These are phyloP conservation scores for Dothistroma septosporum DNA, from an alignment of 2,329 filamentous ascomycete species.

Conservation along the genomic window DNA sequence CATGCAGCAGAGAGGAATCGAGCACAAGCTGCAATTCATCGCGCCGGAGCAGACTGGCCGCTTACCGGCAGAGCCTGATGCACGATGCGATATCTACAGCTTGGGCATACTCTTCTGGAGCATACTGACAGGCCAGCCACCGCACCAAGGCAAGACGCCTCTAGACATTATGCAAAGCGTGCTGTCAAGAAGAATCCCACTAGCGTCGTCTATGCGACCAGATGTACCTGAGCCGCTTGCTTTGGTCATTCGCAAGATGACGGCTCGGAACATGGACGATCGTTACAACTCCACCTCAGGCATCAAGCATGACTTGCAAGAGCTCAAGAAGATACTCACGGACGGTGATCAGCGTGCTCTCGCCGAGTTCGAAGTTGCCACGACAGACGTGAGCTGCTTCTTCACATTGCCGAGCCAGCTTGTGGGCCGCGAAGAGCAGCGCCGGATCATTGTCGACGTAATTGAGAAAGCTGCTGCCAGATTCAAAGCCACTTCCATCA, in stretches of 20 bases:
- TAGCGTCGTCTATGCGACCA: constrained; percentile 69
- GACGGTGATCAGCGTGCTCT: constrained; percentile 70
- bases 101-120: constrained; percentile 87
- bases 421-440: constrained; percentile 74
- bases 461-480: constrained; percentile 72
- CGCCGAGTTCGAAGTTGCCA: constrained; percentile 69
- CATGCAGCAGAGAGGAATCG: constrained; percentile 77
- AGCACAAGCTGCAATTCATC: constrained; percentile 86
- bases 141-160: constrained; percentile 74
- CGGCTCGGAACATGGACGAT: constrained; percentile 79
- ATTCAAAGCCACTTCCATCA: constrained; percentile 43
- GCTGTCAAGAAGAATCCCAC: constrained; percentile 71
- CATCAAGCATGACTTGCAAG: constrained; percentile 72
- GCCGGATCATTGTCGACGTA: constrained; percentile 63
- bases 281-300: constrained; percentile 87
- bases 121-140: constrained; percentile 71
- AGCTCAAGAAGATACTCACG: constrained; percentile 68
- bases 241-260: constrained; percentile 85
- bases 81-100: constrained; percentile 88
- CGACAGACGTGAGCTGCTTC: constrained; percentile 86
- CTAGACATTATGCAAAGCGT: constrained; percentile 91
- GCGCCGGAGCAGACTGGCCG: constrained; percentile 92
- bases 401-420: constrained; percentile 79
- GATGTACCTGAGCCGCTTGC: constrained; percentile 82
- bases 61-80: constrained; percentile 87